Evolutionary conservation across 495 filamentous ascomycete species (phyloP), one percentile per base, ranked within the genome.

Genomic region (Pyrenula massariospora): DNA sequence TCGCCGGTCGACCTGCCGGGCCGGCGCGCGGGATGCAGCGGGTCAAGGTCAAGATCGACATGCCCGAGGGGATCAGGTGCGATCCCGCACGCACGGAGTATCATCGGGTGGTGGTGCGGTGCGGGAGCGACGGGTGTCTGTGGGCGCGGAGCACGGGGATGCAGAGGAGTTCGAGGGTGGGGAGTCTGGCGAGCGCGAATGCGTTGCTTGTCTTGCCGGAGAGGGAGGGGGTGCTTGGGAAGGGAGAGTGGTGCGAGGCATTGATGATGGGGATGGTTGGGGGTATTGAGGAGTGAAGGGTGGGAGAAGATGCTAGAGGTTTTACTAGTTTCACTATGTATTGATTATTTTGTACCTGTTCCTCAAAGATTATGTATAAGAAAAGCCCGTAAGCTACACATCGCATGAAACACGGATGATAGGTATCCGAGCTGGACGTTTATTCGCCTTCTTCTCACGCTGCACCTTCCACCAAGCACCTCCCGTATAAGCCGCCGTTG

Each of bases 181-280:
- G 89, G 0, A 97, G 93, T 66, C 73, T 96, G 54, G 86, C 85
- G 42, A 84, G 84, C 25, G 90, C 94, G 22, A 97, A 98, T 72
- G 88, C 86, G 47, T 72, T 98, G 56, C 69, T 97, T 31, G 86
- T 84, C 61, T 72, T 98, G 63, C 88, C 86, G 49, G 73, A 81
- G 10, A 73, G 70, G 22, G 67, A 73, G 12, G 77, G 75, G 3
- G 62, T 65, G 20, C 62, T 77, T 3, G 66, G 62, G 15, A 80
- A 81, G 66, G 83, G 84, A 12, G 68, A 73, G 52, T 70, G 73
- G 60, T 69, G 83, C 24, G 77, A 85, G 58, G 84, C 83, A 22
- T 63, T 87, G 68, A 63, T 86, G 69, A 81, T 86, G 78, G 81
- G 80, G n/a, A 63, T 55, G 52, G 12, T 74, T 21, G n/a, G 54